Percentiles rank a stretch among this genome's conserved stretches.
These are phyloP conservation scores for Skeletonema grethae DNA, from an alignment of 108 stramenopile species.

Conservation along the genomic window DNA sequence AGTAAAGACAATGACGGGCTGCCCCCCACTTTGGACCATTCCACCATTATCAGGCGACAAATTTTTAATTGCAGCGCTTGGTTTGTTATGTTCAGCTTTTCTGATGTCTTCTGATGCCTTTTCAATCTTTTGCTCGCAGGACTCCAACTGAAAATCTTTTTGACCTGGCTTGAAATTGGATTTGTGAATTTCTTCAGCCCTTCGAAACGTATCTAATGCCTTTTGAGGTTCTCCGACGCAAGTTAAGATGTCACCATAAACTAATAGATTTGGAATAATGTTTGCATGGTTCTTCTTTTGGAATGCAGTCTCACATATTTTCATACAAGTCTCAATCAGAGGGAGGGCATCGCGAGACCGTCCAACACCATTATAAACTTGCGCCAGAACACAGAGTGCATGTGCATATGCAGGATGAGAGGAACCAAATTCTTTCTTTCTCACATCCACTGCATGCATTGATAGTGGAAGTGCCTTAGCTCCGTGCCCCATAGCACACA, in stretches of 20 bases:
- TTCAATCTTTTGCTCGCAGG: slow-evolving; percentile 8
- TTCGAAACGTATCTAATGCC: slow-evolving; percentile 1
- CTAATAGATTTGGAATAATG: slow-evolving; percentile 20
- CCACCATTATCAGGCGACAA: not conserved
- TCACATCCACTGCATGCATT: slow-evolving; percentile 19
- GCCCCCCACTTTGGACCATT: not conserved
- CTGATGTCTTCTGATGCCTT: not conserved
- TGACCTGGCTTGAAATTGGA: slow-evolving; percentile 19
- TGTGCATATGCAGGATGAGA: slow-evolving; percentile 25
- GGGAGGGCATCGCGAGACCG: slow-evolving; percentile 9
- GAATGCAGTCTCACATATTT: slow-evolving; percentile 20
- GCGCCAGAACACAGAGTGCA: slow-evolving; percentile 16
- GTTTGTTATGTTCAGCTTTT: not conserved
- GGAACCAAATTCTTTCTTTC: slow-evolving; percentile 14
- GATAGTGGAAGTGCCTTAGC: slow-evolving; percentile 9
- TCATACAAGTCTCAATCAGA: slow-evolving; percentile 11
- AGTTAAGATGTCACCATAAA: slow-evolving; percentile 7
- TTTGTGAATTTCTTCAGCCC: slow-evolving; percentile 15
- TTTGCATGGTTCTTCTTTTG: slow-evolving; percentile 22
- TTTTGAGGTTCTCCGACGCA: slow-evolving; percentile 5
- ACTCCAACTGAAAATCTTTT: slow-evolving; percentile 10
- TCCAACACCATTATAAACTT: slow-evolving; percentile 7
- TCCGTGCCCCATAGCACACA: slow-evolving; percentile 16
- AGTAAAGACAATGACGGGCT: slow-evolving; percentile 17
- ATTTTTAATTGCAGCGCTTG: not conserved